Evolutionary conservation across 2,329 filamentous ascomycete species (phyloP), one percentile per base, ranked within the genome.

Genomic region (Cladophialophora chaetospira): DNA sequence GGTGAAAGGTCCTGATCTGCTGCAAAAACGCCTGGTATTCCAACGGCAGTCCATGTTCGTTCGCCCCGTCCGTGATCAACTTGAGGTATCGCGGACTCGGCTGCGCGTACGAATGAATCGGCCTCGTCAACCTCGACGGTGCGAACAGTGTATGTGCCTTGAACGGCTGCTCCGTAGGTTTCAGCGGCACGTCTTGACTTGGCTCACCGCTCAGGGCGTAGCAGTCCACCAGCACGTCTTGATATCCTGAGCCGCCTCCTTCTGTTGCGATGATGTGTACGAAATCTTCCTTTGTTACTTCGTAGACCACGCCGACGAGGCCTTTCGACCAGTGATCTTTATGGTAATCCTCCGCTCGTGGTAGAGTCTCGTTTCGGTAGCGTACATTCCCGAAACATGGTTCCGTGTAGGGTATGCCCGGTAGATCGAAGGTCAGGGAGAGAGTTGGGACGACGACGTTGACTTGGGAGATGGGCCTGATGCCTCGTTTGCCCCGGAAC

Each of bases 251-350:
- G 15, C 92, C 92, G 28, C 89, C 92, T 49, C 93, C 93, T 71
- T 99, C 94, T 4, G 92, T 97, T 4, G 87, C 87, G 59, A 97
- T 87, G 65, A 99, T 96, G 58, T 83, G 88, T 5, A 86, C 82
- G 70, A 89, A 99, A 75, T 99, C 94, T 40, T 81, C 73, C 15
- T 81, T 76, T 0, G 91, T 96, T 26, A 97, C 90, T 75, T 97
- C 92, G 75, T 99, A 99, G 3, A 97, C 94, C 13, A 96, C 91
- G 21, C 94, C 94, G 36, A 97, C 83, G 2, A 99, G 81, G 3
- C 90, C 89, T 67, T 91, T 92, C 62, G 85, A 77, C 91, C 91
- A 96, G 52, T 75, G 76, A 51, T 82, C 76, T 66, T 83, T 82
- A 65, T 81, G 76, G 63, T 81, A 80, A 47, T 55, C 60, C 75